Base-by-base conservation (phyloP, 306 rosid species). In the Casuarina equisetifolia region DNA sequence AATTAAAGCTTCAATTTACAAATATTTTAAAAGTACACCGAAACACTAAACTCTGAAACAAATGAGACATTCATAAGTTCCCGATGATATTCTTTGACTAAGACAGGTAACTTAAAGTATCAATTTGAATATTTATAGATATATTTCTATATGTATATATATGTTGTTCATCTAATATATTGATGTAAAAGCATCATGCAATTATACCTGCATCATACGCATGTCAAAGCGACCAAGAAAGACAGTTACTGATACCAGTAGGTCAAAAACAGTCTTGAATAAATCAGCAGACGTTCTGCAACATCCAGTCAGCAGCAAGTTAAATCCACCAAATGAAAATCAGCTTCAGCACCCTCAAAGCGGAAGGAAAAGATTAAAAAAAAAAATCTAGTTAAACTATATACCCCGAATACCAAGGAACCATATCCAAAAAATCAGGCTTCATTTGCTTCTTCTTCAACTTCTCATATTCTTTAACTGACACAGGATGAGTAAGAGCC, bases 381-480 rank as follows among this genome's bases (percentile, higher is more conserved):
- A 69, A 25, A 25, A 25, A 25, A 25, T 25, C 32, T 51, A 58
- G 55, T 66, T 35, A 74, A 72, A 25, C 32, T 46, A 66, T 59
- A 77, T 91, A 91, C 97, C 99, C 97, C 20, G 99, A 95, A 89
- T 92, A 95, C 97, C 99, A 95, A 79, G 97, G 99, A 88, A 95
- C 99, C 97, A 95, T 95, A 74, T 95, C 99, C 79, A 95, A 78
- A 86, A 92, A 95, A 69, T 86, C 90, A 75, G 99, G 99, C 83
- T 85, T 92, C 97, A 95, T 76, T 82, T 92, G 97, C 90, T 90
- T 92, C 87, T 84, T 89, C 92, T 95, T 95, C 64, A 87, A 16
- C 87, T 88, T 87, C 80, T 88, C 94, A 81, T 77, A 85, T 85
- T 92, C 99, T 87, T 92, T 86, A 70, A 88, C 87, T 71, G 97